These are phyloP conservation scores for Salix udensis DNA, from an alignment of 345 rosid genomes.

Conservation along the genomic window DNA sequence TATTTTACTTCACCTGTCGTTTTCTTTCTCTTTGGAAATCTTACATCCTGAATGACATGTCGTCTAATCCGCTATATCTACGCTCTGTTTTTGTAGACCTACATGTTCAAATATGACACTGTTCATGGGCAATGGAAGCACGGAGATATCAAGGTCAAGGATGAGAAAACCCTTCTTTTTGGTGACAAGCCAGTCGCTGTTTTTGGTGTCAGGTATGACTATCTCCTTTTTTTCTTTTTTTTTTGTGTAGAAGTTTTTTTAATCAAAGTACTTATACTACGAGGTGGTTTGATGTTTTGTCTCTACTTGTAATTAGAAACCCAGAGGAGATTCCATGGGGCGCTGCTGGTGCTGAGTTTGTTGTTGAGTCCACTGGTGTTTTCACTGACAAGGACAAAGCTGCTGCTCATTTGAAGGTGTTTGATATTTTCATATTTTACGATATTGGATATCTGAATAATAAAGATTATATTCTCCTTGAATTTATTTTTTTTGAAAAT, in stretches of 20 bases:
- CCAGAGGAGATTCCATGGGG: slow-evolving; percentile 77
- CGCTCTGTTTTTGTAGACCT: slow-evolving; percentile 24
- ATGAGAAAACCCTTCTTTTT: slow-evolving; percentile 58
- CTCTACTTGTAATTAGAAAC: slow-evolving; percentile 29
- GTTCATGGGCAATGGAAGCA: slow-evolving; percentile 71
- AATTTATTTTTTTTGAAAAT: neutral
- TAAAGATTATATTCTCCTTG: neutral
- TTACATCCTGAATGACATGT: no score
- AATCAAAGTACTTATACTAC: no score
- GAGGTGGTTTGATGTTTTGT: neutral
- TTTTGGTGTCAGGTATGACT: slow-evolving; percentile 44
- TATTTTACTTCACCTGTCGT: neutral
- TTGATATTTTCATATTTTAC: neutral
- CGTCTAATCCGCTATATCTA: no score
- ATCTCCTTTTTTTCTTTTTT: neutral
- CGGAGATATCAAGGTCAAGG: slow-evolving; percentile 52
- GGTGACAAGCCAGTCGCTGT: slow-evolving; percentile 53
- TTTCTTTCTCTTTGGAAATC: neutral
- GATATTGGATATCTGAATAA: neutral
- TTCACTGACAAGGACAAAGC: slow-evolving; percentile 72
- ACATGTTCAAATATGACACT: slow-evolving; percentile 66
- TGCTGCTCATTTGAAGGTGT: slow-evolving; percentile 66
- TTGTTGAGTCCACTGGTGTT: slow-evolving; percentile 70
- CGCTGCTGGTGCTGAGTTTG: slow-evolving; percentile 51
- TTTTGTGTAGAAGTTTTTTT: neutral